Conservation (phyloP, 257 asterid species). For the Capsicum baccatum region DNA sequence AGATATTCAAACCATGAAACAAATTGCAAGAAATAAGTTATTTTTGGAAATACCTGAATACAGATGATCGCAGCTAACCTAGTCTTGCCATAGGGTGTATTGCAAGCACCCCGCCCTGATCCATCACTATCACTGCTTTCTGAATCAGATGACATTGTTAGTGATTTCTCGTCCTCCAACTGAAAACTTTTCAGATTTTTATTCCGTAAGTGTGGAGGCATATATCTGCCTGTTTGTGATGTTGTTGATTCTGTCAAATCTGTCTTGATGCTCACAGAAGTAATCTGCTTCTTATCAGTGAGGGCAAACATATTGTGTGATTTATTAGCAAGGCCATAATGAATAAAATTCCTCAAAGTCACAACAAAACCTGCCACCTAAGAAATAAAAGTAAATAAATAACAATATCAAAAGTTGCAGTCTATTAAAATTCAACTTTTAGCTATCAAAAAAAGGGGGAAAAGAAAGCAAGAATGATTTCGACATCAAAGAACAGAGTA, state of each 20-base stretch:
- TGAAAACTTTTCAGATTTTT: conserved; percentile 45
- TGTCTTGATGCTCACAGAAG: conserved; percentile 44
- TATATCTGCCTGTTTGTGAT: conserved; percentile 58
- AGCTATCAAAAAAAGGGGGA: neutral
- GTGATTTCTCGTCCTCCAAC: conserved; percentile 47
- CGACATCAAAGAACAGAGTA: conserved; percentile 19
- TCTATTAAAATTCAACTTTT: neutral
- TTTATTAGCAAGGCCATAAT: conserved; percentile 73
- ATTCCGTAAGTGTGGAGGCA: conserved; percentile 93
- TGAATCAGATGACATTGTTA: conserved; percentile 75
- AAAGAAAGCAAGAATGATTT: neutral
- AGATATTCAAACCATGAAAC: conserved; percentile 14
- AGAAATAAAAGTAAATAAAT: conserved; percentile 21
- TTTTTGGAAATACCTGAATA: conserved; percentile 69
- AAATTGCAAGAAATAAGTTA: conserved; percentile 32
- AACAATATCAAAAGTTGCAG: neutral
- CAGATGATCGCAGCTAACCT: conserved; percentile 85
- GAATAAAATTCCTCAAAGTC: conserved; percentile 71
- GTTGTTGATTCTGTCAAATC: conserved; percentile 42
- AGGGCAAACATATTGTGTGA: conserved; percentile 45
- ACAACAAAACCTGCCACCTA: conserved; percentile 89
- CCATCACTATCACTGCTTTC: conserved; percentile 92
- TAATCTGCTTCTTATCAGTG: conserved; percentile 45
- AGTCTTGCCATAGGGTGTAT: conserved; percentile 59
- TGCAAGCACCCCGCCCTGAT: conserved; percentile 49